phyloP scores from a whole-genome alignment of 2,329 filamentous ascomycete genomes.

The Cladophialophora yegresii region DNA sequence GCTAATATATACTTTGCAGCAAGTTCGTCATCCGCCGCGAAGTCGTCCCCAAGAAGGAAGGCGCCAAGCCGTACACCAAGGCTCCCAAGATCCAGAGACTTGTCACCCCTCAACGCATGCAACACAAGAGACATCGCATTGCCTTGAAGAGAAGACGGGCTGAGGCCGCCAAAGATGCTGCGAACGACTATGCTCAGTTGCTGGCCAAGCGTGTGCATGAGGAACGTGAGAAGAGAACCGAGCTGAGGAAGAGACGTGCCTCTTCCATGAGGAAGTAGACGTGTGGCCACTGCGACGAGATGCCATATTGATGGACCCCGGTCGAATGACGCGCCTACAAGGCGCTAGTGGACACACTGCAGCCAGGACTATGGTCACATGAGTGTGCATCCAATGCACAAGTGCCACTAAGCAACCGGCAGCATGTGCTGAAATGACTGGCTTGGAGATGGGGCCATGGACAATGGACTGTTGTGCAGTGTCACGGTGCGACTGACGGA shows the following conservation, averaged over 20 bases:
- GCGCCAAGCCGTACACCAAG: slow-evolving; percentile 99
- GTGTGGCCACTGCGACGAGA: neutral
- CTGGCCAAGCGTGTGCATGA: slow-evolving; percentile 96
- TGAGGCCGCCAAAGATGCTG: slow-evolving; percentile 98
- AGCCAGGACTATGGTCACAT: neutral
- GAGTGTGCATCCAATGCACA: neutral
- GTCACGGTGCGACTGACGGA: slow-evolving; percentile 21
- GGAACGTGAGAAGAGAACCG: slow-evolving; percentile 90
- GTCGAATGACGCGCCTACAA: neutral
- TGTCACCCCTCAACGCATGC: slow-evolving; percentile 97
- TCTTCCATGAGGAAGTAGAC: slow-evolving; percentile 80
- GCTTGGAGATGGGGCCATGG: slow-evolving; percentile 11
- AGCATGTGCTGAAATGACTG: neutral
- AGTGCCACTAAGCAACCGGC: neutral
- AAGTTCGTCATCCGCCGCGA: slow-evolving; percentile 99
- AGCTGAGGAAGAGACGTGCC: slow-evolving; percentile 94
- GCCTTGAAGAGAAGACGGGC: slow-evolving; percentile 97
- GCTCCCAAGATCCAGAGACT: slow-evolving; percentile 99
- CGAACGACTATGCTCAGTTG: slow-evolving; percentile 94
- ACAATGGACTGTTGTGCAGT: slow-evolving; percentile 15
- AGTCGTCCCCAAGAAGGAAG: slow-evolving; percentile 94
- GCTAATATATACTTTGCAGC: slow-evolving; percentile 70
- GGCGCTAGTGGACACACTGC: neutral
- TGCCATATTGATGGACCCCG: neutral
- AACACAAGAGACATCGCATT: slow-evolving; percentile 98